Conservation (phyloP, 106 monocot species). For the Iris macrosiphon region DNA sequence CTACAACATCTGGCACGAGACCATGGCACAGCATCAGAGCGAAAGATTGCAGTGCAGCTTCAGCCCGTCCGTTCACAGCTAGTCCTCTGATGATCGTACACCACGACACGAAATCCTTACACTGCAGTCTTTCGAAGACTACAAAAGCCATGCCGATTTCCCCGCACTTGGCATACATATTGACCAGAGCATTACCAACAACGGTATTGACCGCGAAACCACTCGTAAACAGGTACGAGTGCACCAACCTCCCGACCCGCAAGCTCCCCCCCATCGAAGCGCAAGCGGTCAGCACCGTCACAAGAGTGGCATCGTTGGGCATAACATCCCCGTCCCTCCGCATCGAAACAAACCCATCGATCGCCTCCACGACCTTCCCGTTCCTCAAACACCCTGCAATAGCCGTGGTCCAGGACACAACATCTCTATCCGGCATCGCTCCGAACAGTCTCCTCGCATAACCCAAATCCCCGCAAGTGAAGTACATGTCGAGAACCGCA, state of each 20-base stretch:
- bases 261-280: constrained; percentile 28
- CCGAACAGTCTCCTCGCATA: constrained; percentile 33
- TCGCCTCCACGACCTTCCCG: constrained; percentile 15
- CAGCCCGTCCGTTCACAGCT: constrained; percentile 27
- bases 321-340: constrained; percentile 16
- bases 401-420: constrained; percentile 48
- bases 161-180: constrained; percentile 75
- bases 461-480: constrained; percentile 16
- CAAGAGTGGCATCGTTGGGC: constrained; percentile 45
- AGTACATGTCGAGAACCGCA: constrained; percentile 42
- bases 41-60: constrained; percentile 30
- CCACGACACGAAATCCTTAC: constrained; percentile 46
- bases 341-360: constrained; percentile 20
- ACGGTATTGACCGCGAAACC: constrained; percentile 8
- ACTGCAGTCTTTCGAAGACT: constrained; percentile 18
- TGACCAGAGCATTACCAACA: constrained; percentile 40
- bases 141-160: constrained; percentile 14
- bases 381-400: constrained; percentile 28
- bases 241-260: constrained; percentile 22
- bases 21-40: constrained; percentile 46
- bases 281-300: constrained; percentile 30
- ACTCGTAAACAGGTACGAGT: constrained; percentile 23
- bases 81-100: constrained; percentile 32
- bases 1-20: constrained; percentile 33
- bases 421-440: constrained; percentile 36